Base-by-base conservation (phyloP, 1,139 yeast species). In the Casaregolazyma lundiana region DNA sequence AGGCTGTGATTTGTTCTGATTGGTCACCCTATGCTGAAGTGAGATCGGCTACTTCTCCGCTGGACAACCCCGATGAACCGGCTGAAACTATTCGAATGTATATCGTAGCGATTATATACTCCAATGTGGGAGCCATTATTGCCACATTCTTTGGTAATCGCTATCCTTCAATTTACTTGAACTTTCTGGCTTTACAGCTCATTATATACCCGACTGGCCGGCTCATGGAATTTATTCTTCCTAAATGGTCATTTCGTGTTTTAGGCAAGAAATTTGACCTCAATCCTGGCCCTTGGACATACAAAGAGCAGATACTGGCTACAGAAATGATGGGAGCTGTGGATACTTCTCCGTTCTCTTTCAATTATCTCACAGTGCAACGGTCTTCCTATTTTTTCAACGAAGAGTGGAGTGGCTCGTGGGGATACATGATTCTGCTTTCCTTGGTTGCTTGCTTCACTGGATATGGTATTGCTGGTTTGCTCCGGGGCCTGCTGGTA, bases 251-350 rank as follows among this genome's bases (percentile, higher is more conserved):
- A 18, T 60, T 77, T 58, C 69, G 55, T 32, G 62, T 59, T 53
- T 65, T 63, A 53, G 75, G 70, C 38, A 60, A 53, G 47, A 66
- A 67, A 50, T 49, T 63, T 56, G 61, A 76, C 45, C 55, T 78
- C 56, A 72, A 81, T 61, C 80, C 81, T 2, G 82, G 82, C 9
- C 79, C 80, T 5, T 84, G 87, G 85, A 69, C 75, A 26, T 73
- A 68, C 58, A 84, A 84, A 61, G 90, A 83, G 58, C 87, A 82
- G 68, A 78, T 80, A 81, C 66, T 78, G 51, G 68, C 79, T 4
- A 75, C 83, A 5, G 48, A 74, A 36, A 65, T 74, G 57, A 70
- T 71, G 55, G 66, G 73, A 39, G 70, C 70, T 43, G 62, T 73
- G 9, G 66, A 68, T 42, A 71, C 71, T 29, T 61, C 70, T 41